Percentiles rank a stretch among this genome's conserved stretches.
phyloP scores from a whole-genome alignment of 495 filamentous ascomycete species.

The Neurospora intermedia region DNA sequence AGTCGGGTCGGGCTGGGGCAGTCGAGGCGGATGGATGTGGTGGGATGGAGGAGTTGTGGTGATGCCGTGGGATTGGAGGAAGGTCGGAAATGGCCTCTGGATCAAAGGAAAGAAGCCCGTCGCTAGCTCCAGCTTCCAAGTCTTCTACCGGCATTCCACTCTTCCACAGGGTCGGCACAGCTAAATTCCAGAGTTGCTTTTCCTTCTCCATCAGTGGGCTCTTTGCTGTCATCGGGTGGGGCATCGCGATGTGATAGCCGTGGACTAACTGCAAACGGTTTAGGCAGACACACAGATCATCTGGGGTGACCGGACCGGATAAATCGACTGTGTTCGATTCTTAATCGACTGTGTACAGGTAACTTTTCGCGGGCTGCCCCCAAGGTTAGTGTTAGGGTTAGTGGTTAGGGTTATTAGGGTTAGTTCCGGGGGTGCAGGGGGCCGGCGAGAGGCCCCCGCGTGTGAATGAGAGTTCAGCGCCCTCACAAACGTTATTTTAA shows the following conservation, averaged over 20 bases:
- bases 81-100: not conserved
- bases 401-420: too few species aligned
- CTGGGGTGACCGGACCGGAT: not conserved
- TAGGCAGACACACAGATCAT: not conserved
- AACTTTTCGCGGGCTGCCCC: too few species aligned
- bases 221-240: not conserved
- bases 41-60: not conserved
- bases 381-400: too few species aligned
- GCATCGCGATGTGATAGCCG: not conserved
- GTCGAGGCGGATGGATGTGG: not conserved
- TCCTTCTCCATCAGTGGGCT: not conserved
- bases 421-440: too few species aligned
- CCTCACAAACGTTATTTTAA: too few species aligned
- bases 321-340: too few species aligned
- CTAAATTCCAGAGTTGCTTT: not conserved
- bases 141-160: not conserved
- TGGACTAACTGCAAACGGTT: not conserved
- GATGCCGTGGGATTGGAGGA: not conserved
- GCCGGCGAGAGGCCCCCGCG: too few species aligned
- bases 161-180: not conserved
- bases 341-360: too few species aligned
- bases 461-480: too few species aligned
- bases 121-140: not conserved
- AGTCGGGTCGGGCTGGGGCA: not conserved
- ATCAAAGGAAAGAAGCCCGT: not conserved